These are phyloP conservation scores for Cyclanthera cordifolia DNA, from an alignment of 306 rosid species.

Conservation along the genomic window DNA sequence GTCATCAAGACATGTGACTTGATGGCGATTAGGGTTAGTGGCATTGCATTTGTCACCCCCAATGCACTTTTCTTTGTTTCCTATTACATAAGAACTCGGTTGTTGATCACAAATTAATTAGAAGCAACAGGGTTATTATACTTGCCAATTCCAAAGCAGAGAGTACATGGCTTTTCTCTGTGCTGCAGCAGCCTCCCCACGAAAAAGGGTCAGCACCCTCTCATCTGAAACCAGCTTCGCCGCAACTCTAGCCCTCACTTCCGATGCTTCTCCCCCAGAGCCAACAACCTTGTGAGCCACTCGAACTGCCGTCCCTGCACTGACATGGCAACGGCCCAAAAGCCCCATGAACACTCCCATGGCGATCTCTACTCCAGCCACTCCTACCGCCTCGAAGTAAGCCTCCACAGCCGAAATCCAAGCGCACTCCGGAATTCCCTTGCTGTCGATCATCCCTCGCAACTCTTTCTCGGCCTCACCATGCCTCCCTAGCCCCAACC, in stretches of 20 bases:
- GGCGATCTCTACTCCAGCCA: constrained; percentile 80
- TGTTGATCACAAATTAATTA: background rate
- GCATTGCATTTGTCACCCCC: background rate
- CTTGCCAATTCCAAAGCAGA: constrained; percentile 86
- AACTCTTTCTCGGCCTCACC: constrained; percentile 82
- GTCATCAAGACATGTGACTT: too few relatives aligned
- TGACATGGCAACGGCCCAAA: constrained; percentile 79
- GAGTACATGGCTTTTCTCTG: constrained; percentile 73
- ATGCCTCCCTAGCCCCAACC: constrained; percentile 66
- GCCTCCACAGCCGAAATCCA: constrained; percentile 87
- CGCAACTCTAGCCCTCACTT: constrained; percentile 65
- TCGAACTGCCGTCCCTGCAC: constrained; percentile 73
- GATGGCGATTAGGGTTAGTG: too few relatives aligned
- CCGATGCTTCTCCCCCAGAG: constrained; percentile 36
- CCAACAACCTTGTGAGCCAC: constrained; percentile 57
- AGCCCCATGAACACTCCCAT: constrained; percentile 83
- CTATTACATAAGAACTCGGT: background rate
- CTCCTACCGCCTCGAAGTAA: constrained; percentile 53
- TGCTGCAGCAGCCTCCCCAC: constrained; percentile 38
- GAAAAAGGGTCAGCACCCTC: constrained; percentile 67
- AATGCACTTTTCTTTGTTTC: too few relatives aligned
- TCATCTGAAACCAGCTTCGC: constrained; percentile 84
- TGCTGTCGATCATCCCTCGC: constrained; percentile 62
- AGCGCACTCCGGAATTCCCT: constrained; percentile 73
- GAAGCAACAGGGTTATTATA: background rate